Evolutionary conservation across 2,329 filamentous ascomycete species (phyloP).

Genomic region (Colletotrichum simmondsii): DNA sequence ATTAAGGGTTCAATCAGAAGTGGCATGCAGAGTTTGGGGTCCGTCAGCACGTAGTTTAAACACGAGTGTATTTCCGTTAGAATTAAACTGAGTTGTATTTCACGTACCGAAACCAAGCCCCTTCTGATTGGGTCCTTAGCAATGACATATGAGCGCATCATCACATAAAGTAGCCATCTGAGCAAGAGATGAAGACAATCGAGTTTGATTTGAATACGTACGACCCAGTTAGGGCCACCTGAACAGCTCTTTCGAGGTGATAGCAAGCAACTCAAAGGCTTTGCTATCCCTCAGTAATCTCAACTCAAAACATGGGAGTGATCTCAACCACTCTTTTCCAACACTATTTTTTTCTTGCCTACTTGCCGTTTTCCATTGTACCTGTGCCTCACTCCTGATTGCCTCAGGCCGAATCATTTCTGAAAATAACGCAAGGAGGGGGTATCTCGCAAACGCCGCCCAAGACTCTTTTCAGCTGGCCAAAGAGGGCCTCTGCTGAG

Average conservation of each 20-base stretch:
- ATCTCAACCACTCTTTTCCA: constrained; percentile 3
- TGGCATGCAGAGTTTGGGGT: background rate
- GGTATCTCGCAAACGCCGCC: constrained; percentile 32
- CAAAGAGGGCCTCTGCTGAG: background rate
- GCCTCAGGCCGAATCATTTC: constrained; percentile 29
- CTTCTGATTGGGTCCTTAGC: background rate
- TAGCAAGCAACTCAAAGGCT: background rate
- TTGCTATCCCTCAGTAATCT: constrained; percentile 11
- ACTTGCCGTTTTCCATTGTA: constrained; percentile 32
- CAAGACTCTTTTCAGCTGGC: constrained; percentile 11
- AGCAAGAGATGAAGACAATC: background rate
- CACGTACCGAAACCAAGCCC: background rate
- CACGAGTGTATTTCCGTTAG: background rate
- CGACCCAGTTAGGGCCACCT: background rate
- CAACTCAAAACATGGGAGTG: background rate
- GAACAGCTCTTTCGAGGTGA: constrained; percentile 14
- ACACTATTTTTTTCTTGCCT: constrained; percentile 27
- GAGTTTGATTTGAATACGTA: constrained; percentile 16
- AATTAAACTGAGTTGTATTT: background rate
- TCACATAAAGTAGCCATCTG: background rate
- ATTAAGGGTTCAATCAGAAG: background rate
- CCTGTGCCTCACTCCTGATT: constrained; percentile 23
- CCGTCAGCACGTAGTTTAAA: background rate
- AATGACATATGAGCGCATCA: background rate
- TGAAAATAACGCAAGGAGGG: constrained; percentile 33